Evolutionary conservation across 108 stramenopile species (phyloP).

Genomic region (Fragilariopsis cylindrus): DNA sequence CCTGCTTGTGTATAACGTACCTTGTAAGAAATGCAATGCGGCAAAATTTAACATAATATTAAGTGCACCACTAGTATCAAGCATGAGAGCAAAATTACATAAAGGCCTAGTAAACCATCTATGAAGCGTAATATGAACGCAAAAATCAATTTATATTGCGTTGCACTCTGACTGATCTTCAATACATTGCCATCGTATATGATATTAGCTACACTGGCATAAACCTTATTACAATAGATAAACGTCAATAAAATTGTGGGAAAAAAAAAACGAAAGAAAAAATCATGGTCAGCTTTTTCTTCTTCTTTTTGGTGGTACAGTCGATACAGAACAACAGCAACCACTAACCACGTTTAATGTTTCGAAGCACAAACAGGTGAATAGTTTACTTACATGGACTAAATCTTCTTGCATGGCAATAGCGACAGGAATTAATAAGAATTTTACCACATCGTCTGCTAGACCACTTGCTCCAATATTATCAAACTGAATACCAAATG

Average conservation of each 20-base stretch:
- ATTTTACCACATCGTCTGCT: slow-evolving; percentile 34
- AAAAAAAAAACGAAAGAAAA: too few relatives aligned
- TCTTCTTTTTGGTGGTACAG: too few relatives aligned
- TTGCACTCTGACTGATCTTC: slow-evolving; percentile 32
- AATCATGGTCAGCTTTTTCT: too few relatives aligned
- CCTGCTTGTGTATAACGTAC: neutral
- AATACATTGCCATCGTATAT: slow-evolving; percentile 33
- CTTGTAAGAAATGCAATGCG: slow-evolving; percentile 59
- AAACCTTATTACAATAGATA: slow-evolving; percentile 9
- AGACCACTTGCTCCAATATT: neutral
- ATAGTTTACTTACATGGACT: slow-evolving; percentile 16
- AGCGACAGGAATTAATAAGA: slow-evolving; percentile 53
- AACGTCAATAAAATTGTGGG: too few relatives aligned
- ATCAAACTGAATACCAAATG: neutral
- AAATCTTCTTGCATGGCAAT: slow-evolving; percentile 64
- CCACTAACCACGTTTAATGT: too few relatives aligned
- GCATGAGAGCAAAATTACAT: slow-evolving; percentile 46
- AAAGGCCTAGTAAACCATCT: slow-evolving; percentile 48
- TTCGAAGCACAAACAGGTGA: too few relatives aligned
- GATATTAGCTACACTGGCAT: slow-evolving; percentile 47
- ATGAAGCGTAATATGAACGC: slow-evolving; percentile 35
- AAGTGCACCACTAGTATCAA: slow-evolving; percentile 45
- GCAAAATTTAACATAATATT: slow-evolving; percentile 64
- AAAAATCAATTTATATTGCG: slow-evolving; percentile 29
- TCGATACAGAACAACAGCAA: too few relatives aligned